phyloP scores from a whole-genome alignment of 129 eudicot species.

The Sambucus nigra region DNA sequence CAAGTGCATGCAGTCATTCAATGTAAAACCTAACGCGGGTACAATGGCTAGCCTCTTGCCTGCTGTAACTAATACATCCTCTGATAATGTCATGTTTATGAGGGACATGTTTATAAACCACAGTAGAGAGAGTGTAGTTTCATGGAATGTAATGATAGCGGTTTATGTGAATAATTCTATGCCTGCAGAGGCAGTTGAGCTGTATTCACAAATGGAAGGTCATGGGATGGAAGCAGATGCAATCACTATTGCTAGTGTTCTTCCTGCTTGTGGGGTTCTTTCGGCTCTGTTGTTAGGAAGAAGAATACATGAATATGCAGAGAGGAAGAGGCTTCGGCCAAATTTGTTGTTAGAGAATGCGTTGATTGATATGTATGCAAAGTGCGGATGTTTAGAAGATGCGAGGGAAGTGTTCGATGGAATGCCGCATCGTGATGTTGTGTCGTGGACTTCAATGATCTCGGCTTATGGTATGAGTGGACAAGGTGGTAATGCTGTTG shows the following conservation, averaged over 20 bases:
- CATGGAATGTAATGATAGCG: slow-evolving; percentile 94
- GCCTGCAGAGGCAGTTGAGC: slow-evolving; percentile 62
- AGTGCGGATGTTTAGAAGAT: slow-evolving; percentile 65
- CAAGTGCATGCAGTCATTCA: slow-evolving; percentile 26
- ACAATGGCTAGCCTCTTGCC: slow-evolving; percentile 90
- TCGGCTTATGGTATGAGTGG: slow-evolving; percentile 93
- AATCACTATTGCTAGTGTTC: slow-evolving; percentile 64
- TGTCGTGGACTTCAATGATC: slow-evolving; percentile 91
- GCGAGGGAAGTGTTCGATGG: slow-evolving; percentile 66
- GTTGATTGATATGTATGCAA: slow-evolving; percentile 84
- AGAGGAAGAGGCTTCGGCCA: slow-evolving; percentile 50
- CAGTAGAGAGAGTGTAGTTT: slow-evolving; percentile 39
- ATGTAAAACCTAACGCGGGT: slow-evolving; percentile 48
- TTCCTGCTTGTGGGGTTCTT: slow-evolving; percentile 96
- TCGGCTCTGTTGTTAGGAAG: slow-evolving; percentile 58
- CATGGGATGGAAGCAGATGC: slow-evolving; percentile 43
- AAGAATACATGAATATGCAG: slow-evolving; percentile 50
- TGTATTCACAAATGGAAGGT: slow-evolving; percentile 50
- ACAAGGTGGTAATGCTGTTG: slow-evolving; percentile 53
- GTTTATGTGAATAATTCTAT: slow-evolving; percentile 67
- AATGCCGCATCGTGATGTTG: slow-evolving; percentile 53
- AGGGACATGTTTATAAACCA: slow-evolving; percentile 45
- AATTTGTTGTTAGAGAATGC: slow-evolving; percentile 74
- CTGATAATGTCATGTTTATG: slow-evolving; percentile 39
- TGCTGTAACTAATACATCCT: slow-evolving; percentile 47